Evolutionary conservation across 768 basidiomycete genomes (phyloP), one percentile per base, ranked within the genome.

Genomic region (Tephrocybe sp.): DNA sequence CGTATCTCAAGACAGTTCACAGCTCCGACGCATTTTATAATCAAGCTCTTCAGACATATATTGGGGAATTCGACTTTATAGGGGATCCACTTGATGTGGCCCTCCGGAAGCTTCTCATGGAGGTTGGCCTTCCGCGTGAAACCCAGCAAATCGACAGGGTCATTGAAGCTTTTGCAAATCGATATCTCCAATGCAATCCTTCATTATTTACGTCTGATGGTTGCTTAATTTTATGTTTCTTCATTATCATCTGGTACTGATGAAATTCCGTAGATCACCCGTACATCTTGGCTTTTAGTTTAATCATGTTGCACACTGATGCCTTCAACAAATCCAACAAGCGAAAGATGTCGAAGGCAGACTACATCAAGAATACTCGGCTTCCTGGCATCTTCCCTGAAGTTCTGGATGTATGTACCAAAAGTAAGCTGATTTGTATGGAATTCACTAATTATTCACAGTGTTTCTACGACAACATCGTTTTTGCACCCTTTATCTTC

Each of bases 81-180:
- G 73, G 78, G 39, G 84, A 92, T 58, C 88, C 97, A 9, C 76
- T 99, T 27, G 97, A 99, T 62, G 82, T 98, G 24, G 91, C 97
- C 16, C 70, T 99, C 34, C 86, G 97, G 33, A 84, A 83, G 60
- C 64, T 99, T 41, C 75, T 99, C 29, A 92, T 97, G 88, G 84
- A 94, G 58, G 82, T 97, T 19, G 83, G 89, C 31, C 77, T 99
- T 22, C 97, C 97, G 2, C 78, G 86, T 47, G 97, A 99, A 73
- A 97, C 97, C 1, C 97, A 99, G 64, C 95, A 98, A 67, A 99
- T 99, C 51, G 97, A 99, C 67, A 79, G 97, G 49, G 91, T 97
- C 41, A 91, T 99, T 60, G 94, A 98, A 68, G 90, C 91, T 0
- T 99, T 99, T 67, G 90, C 95, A 4, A 76, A 73, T 37, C 80